Evolutionary conservation across 192 early-diverging fungal species (phyloP), one percentile per base, ranked within the genome.

Genomic region (Powellomyces hirtus): DNA sequence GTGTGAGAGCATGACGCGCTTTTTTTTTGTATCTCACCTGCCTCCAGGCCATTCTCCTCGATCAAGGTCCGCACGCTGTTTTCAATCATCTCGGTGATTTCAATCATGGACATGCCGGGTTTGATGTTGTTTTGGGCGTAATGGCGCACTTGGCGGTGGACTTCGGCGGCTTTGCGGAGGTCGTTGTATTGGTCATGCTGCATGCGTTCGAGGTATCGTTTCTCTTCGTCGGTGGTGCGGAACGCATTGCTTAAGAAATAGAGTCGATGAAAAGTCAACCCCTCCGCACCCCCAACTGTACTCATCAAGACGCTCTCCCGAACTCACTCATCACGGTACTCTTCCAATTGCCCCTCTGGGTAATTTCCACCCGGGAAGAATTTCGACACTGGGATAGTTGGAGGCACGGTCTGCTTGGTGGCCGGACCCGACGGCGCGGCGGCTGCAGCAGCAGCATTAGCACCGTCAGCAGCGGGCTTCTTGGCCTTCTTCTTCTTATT

Each of bases 51-150:
- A 29, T 89, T 86, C n/a, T 81, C 95, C 72, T 96, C 89, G 31
- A 96, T 81, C 49, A 98, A 78, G 18, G 83, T 83, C n/a, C 95
- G 86, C 2, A 92, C 94, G 22, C 92, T 92, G 64, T 98, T 96
- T 72, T 99, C 97, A 62, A 98, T 95, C 77, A 88, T 75, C 70
- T 99, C 94, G 30, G 83, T 82, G 66, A 99, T 92, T 7, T 94
- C 92, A 31, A 90, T 94, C 91, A 97, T 90, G 16, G 87, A 82
- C 90, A 99, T 93, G 34, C 97, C 97, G 26, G 97, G 95, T 77
- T 92, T 92, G 72, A 99, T 92, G 38, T 75, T 77, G 46, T 85
- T 79, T 38, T 83, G 86, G 26, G 89, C 95, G 72, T 96, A 92
- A 49, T 74, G 60, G 30, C 97, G 91, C 4, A 98, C 97, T 78